A percentile compares a stretch with the other conserved stretches of the same genome.
phyloP scores from a whole-genome alignment of 352 stramenopile genomes.

The Halophytophthora polymorphica region DNA sequence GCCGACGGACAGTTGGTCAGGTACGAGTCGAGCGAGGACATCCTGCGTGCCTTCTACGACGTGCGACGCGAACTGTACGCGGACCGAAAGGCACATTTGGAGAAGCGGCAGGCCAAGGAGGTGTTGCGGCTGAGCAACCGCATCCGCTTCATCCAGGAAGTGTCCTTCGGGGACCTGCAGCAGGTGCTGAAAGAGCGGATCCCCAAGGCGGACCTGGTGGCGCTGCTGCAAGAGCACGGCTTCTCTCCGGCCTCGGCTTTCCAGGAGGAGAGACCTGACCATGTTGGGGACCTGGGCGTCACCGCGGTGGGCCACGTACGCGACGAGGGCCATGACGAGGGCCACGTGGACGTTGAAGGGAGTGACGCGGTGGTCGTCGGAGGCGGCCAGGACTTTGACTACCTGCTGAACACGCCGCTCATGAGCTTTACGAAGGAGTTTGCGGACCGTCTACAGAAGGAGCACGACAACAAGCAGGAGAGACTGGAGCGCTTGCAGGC shows the following conservation, averaged over 20 bases:
- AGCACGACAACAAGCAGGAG: slow-evolving; percentile 88
- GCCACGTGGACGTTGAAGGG: slow-evolving; percentile 15
- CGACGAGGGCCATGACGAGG: slow-evolving; percentile 3
- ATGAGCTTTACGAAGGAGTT: slow-evolving; percentile 97
- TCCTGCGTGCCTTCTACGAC: slow-evolving; percentile 94
- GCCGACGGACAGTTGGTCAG: slow-evolving; percentile 88
- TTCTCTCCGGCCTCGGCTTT: slow-evolving; percentile 58
- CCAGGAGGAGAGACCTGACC: slow-evolving; percentile 30
- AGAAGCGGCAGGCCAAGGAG: slow-evolving; percentile 81
- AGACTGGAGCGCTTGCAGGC: slow-evolving; percentile 87
- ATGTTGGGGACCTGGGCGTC: slow-evolving; percentile 23
- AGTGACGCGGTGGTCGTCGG: slow-evolving; percentile 31
- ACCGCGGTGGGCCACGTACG: slow-evolving; percentile 17
- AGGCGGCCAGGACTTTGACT: slow-evolving; percentile 89
- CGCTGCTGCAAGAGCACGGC: slow-evolving; percentile 40
- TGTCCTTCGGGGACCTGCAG: slow-evolving; percentile 92
- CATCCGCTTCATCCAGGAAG: slow-evolving; percentile 96
- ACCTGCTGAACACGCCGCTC: slow-evolving; percentile 98
- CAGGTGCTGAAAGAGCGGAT: slow-evolving; percentile 82
- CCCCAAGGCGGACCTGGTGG: slow-evolving; percentile 55
- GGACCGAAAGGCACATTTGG: slow-evolving; percentile 77
- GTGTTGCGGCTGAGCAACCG: slow-evolving; percentile 93
- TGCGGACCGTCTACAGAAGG: slow-evolving; percentile 86
- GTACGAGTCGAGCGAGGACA: slow-evolving; percentile 87
- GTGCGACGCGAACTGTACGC: slow-evolving; percentile 89